A percentile compares a stretch with the other conserved stretches of the same genome.
phyloP scores from a whole-genome alignment of 176 grass and related monocot genomes.

The Oryza officinalis region DNA sequence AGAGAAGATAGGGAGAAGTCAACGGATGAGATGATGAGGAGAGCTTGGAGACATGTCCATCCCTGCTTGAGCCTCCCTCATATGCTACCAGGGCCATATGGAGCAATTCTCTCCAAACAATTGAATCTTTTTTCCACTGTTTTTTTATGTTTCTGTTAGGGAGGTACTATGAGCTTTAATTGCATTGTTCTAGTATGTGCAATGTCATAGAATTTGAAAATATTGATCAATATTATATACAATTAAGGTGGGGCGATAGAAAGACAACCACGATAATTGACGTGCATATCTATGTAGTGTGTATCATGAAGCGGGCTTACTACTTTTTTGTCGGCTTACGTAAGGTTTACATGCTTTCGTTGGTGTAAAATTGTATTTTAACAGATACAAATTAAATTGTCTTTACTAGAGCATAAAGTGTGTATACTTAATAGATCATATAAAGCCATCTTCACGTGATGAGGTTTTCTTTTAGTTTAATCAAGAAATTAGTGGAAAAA shows the following conservation, averaged over 20 bases:
- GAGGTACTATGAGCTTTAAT: neutral
- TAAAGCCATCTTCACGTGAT: too few species aligned
- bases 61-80: constrained; percentile 34
- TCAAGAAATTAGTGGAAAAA: too few species aligned
- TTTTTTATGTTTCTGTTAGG: neutral
- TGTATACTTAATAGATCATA: too few species aligned
- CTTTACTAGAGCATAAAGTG: too few species aligned
- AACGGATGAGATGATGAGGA: constrained; percentile 15
- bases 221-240: neutral
- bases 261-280: neutral
- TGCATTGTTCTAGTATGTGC: neutral
- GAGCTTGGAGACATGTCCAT: neutral
- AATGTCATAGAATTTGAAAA: neutral
- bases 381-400: too few species aligned
- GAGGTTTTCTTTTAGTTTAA: too few species aligned
- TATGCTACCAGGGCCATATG: constrained; percentile 29
- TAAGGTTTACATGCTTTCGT: too few species aligned
- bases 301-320: neutral
- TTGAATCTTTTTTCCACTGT: neutral
- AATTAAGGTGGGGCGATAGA: neutral
- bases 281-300: neutral
- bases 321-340: too few species aligned
- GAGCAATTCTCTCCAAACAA: neutral
- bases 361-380: too few species aligned
- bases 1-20: neutral